Percentiles rank a stretch among this genome's conserved stretches.
Conservation (phyloP, 2,329 filamentous ascomycete species). For the Trichoderma cornu-damae region DNA sequence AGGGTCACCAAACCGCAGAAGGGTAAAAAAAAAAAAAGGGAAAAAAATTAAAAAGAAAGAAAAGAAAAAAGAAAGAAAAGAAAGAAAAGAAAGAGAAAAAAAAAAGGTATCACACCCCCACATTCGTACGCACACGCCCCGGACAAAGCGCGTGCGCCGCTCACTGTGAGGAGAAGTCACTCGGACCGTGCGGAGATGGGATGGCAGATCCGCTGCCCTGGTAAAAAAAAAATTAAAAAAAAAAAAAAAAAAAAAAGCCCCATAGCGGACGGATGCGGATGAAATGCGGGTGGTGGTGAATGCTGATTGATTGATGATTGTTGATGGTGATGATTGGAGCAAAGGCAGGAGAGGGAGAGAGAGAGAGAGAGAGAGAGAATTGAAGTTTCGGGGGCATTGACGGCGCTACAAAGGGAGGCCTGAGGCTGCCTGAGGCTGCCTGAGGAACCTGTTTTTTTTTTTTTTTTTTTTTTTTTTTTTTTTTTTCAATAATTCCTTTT, state of each 20-base stretch:
- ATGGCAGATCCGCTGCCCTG: constrained; percentile 21
- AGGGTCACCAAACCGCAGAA: too few species aligned
- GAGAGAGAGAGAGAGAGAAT: neutral
- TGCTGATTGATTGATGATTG: neutral
- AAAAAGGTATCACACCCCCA: constrained; percentile 16
- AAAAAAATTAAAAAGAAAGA: too few species aligned
- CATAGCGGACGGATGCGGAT: constrained; percentile 14
- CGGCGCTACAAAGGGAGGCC: neutral
- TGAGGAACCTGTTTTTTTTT: neutral
- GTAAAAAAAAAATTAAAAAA: too few species aligned
- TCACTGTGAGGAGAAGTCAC: constrained; percentile 14
- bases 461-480: neutral
- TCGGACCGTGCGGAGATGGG: constrained; percentile 14
- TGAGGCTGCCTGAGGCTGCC: neutral
- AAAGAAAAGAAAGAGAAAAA: neutral
- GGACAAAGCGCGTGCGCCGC: neutral
- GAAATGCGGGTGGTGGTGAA: constrained; percentile 10
- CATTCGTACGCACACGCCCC: constrained; percentile 6
- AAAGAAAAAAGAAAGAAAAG: neutral
- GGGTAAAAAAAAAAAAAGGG: too few species aligned
- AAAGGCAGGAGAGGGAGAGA: neutral
- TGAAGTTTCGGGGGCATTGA: neutral
- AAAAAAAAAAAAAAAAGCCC: too few species aligned
- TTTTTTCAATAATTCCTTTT: neutral
- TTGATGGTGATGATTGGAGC: neutral